These are phyloP conservation scores for Acrodontium crateriforme DNA, from an alignment of 2,329 filamentous ascomycete genomes.

Conservation along the genomic window DNA sequence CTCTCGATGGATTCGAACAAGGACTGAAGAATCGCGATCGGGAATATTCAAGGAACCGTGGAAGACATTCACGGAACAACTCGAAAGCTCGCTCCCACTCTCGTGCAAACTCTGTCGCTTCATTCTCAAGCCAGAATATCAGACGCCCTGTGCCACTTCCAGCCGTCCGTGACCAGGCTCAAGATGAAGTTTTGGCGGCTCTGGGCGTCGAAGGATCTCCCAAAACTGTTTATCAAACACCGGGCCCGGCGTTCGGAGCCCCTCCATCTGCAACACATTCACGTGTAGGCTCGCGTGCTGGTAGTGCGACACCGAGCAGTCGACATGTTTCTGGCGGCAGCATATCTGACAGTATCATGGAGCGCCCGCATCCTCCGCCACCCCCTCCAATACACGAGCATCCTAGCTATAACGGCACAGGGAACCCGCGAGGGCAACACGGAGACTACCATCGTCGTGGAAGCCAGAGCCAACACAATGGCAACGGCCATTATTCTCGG, in stretches of 20 bases:
- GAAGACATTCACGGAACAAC: constrained; percentile 1
- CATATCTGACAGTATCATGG: constrained; percentile 1
- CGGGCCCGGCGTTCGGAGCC: constrained; percentile 23
- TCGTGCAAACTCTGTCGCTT: constrained; percentile 14
- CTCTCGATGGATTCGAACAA: too few species aligned
- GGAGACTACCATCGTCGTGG: too few species aligned
- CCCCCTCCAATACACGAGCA: too few species aligned
- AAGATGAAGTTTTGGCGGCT: constrained; percentile 23
- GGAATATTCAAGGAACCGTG: constrained; percentile 6
- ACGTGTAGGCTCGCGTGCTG: too few species aligned
- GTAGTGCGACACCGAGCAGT: constrained; percentile 2
- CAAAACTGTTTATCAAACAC: constrained; percentile 24
- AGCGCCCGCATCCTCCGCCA: constrained; percentile 1
- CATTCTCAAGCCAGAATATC: constrained; percentile 8
- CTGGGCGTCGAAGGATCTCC: constrained; percentile 25
- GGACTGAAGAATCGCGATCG: too few species aligned
- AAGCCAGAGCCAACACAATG: neutral
- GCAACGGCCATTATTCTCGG: constrained; percentile 2
- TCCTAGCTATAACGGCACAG: too few species aligned
- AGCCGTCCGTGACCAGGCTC: constrained; percentile 14
- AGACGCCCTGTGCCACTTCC: constrained; percentile 14
- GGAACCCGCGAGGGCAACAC: too few species aligned
- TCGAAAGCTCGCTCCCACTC: constrained; percentile 11
- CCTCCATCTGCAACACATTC: too few species aligned
- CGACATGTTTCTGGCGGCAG: constrained; percentile 5